Evolutionary conservation across 352 stramenopile genomes (phyloP).

Genomic region (Phytophthora melonis): DNA sequence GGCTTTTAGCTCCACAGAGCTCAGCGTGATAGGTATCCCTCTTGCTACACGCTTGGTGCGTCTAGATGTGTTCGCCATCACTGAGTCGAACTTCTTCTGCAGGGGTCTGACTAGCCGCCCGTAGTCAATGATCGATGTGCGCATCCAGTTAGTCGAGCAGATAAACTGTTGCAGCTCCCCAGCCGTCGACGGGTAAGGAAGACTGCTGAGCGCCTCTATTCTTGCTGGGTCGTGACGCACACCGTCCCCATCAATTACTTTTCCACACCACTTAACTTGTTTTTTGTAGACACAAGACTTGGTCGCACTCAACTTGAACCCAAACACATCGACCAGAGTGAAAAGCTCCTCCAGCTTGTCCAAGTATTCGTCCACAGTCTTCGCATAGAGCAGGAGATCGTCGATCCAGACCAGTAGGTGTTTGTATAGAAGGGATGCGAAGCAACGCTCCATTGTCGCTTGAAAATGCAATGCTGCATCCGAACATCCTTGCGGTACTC

Average conservation of each 20-base stretch:
- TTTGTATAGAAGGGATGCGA: too few relatives aligned
- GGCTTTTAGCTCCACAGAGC: too few relatives aligned
- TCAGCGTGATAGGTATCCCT: too few relatives aligned
- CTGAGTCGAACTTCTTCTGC: background rate
- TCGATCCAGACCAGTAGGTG: too few relatives aligned
- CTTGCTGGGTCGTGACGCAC: conserved; percentile 2
- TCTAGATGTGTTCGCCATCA: too few relatives aligned
- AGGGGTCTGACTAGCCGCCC: background rate
- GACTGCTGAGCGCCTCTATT: background rate
- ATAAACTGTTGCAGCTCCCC: conserved; percentile 9
- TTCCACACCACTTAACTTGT: conserved; percentile 31
- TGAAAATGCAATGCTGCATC: conserved; percentile 9
- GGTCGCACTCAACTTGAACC: conserved; percentile 26
- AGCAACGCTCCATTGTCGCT: conserved; percentile 10
- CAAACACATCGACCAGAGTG: too few relatives aligned
- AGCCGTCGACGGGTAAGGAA: conserved; percentile 8
- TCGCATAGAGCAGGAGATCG: too few relatives aligned
- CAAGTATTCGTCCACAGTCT: too few relatives aligned
- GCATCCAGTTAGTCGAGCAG: conserved; percentile 20
- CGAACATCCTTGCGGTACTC: conserved; percentile 1
- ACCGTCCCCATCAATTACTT: conserved; percentile 5
- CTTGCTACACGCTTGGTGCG: too few relatives aligned
- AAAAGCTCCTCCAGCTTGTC: too few relatives aligned
- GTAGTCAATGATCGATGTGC: background rate
- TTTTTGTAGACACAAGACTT: conserved; percentile 33